phyloP scores from a whole-genome alignment of 2,329 filamentous ascomycete species.

The Diplodia scrobiculata region DNA sequence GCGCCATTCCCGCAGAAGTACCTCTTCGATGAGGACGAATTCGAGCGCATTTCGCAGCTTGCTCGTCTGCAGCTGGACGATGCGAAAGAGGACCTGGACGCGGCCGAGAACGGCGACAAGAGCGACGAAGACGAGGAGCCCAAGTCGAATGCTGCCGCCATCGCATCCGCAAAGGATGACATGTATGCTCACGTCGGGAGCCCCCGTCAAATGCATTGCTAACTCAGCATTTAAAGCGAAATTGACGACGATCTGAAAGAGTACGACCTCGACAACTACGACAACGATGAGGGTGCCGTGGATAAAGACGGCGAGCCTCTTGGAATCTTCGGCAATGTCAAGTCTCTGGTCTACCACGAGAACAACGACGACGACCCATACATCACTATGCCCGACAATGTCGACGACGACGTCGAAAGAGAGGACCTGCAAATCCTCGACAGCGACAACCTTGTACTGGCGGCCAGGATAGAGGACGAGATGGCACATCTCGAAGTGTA shows the following conservation, averaged over 20 bases:
- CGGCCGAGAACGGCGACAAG: slow-evolving; percentile 58
- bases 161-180: slow-evolving; percentile 34
- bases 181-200: slow-evolving; percentile 34
- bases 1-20: slow-evolving; percentile 55
- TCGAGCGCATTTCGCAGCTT: slow-evolving; percentile 54
- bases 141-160: slow-evolving; percentile 10
- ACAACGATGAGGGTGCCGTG: slow-evolving; percentile 72
- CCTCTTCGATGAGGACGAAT: slow-evolving; percentile 56
- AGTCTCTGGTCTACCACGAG: slow-evolving; percentile 89
- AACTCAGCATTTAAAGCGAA: slow-evolving; percentile 38
- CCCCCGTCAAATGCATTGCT: not conserved
- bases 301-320: slow-evolving; percentile 73
- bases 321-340: slow-evolving; percentile 94
- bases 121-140: slow-evolving; percentile 36
- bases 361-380: slow-evolving; percentile 96
- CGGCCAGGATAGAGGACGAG: slow-evolving; percentile 94
- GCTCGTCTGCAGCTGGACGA: slow-evolving; percentile 77
- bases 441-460: slow-evolving; percentile 88
- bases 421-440: slow-evolving; percentile 92
- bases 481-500: slow-evolving; percentile 95
- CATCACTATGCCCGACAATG: slow-evolving; percentile 76
- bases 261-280: slow-evolving; percentile 95
- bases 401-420: slow-evolving; percentile 80
- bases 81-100: slow-evolving; percentile 71
- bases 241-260: slow-evolving; percentile 87